Base-by-base conservation (phyloP, 495 filamentous ascomycete genomes). In the Xanthoparmelia taractica region DNA sequence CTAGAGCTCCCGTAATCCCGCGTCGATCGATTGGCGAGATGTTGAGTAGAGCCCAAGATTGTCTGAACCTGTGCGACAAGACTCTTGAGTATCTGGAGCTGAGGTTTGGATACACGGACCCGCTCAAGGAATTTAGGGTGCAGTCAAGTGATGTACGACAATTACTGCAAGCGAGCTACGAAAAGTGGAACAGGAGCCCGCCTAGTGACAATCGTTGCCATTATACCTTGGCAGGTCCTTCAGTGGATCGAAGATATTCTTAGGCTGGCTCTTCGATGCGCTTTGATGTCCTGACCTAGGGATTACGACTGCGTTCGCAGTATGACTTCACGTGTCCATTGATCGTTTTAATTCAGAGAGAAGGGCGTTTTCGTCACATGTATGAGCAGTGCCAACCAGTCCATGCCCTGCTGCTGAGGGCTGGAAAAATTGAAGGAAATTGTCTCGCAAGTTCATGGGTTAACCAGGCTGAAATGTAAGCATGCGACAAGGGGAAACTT, bases 81-180 rank as follows among this genome's bases (percentile, higher is more conserved):
- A 52, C 27, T 57, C 43, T 64, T 37, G 63, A 59, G 56, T 59
- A 57, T 60, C 15, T 64, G 11, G 57, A 37, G 1, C n/a, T 40
- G 47, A 59, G 63, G 13, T 64, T 59, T 47, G 57, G 63, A 29
- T 38, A 61, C 38, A 25, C 45, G 7, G 29, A 43, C 43, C 57
- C 38, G 6, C 45, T 64, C 56, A 54, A 52, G 36, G 57, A 50
- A 20, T 64, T 64, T 37, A 60, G 36, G 33, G 43, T 43, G 36
- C 34, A 59, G 29, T 54, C 63, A 11, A 64, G 37, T 37, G 27
- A n/a, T 31, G 45, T 59, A 11, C 41, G 63, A 25, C 56, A 60
- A n/a, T 17, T 40, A 17, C 18, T 64, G 55, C 25, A 64, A 43
- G 12, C 29, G 17, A 29, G 27, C 38, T 64, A 60, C 36, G 45